These are phyloP conservation scores for Penicillium longicatenatum DNA, from an alignment of 495 filamentous ascomycete species.

Conservation along the genomic window DNA sequence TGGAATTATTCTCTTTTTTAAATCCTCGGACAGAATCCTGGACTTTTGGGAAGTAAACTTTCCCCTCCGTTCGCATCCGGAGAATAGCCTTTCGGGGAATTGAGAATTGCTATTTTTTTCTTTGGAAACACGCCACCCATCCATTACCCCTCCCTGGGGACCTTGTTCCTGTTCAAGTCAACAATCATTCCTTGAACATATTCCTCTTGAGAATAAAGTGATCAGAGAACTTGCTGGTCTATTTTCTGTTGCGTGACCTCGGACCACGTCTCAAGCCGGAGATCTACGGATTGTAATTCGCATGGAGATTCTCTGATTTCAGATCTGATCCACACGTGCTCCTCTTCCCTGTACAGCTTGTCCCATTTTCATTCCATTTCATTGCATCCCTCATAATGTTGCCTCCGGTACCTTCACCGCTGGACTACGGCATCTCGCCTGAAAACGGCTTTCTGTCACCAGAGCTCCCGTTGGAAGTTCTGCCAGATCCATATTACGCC, in stretches of 20 bases:
- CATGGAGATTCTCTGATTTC: neutral
- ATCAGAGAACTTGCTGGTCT: neutral
- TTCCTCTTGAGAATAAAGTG: neutral
- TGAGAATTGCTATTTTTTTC: slow-evolving; percentile 1
- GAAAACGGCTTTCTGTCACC: slow-evolving; percentile 86
- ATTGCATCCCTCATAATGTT: slow-evolving; percentile 68
- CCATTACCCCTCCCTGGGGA: neutral
- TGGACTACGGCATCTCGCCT: slow-evolving; percentile 86
- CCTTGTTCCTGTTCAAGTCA: slow-evolving; percentile 5
- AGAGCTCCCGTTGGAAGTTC: slow-evolving; percentile 72
- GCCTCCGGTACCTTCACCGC: slow-evolving; percentile 73
- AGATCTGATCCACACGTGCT: neutral
- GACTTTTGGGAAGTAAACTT: neutral
- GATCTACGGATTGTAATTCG: slow-evolving; percentile 1
- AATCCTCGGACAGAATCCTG: neutral
- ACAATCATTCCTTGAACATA: neutral
- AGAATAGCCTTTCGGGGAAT: neutral
- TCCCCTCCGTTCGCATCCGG: slow-evolving; percentile 7
- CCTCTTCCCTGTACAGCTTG: neutral
- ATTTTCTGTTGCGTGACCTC: neutral
- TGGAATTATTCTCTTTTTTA: neutral
- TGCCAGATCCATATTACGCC: slow-evolving; percentile 88
- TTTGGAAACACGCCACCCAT: slow-evolving; percentile 3
- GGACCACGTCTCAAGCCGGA: neutral
- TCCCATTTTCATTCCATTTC: slow-evolving; percentile 2